phyloP scores from a whole-genome alignment of 805 yeast species.

The Scheffersomyces lignosus region DNA sequence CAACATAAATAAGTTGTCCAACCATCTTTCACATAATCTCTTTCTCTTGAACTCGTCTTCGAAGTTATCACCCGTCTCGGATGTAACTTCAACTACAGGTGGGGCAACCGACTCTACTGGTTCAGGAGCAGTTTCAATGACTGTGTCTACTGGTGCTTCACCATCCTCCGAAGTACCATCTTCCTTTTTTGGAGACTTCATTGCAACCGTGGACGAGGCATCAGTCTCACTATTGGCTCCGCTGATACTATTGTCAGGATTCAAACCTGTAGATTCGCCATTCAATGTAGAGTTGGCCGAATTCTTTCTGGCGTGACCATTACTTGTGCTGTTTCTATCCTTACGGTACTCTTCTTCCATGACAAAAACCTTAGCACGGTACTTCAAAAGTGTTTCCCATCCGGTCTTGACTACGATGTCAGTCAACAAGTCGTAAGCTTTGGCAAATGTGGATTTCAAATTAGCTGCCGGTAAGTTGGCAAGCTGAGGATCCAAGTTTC shows the following conservation, averaged over 20 bases:
- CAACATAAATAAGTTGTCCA: conserved; percentile 67
- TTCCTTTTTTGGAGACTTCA: conserved; percentile 36
- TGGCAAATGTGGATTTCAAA: conserved; percentile 51
- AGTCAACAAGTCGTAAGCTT: conserved; percentile 45
- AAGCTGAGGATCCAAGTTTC: conserved; percentile 60
- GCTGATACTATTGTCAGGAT: too few relatives aligned
- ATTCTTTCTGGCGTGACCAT: conserved; percentile 10
- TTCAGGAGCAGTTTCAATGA: conserved; percentile 8
- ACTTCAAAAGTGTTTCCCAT: conserved; percentile 45
- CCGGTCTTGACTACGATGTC: conserved; percentile 46
- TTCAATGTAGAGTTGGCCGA: conserved; percentile 12
- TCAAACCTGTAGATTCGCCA: conserved; percentile 7
- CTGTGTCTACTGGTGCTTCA: conserved; percentile 3
- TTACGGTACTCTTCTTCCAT: conserved; percentile 50
- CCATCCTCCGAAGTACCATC: conserved; percentile 4
- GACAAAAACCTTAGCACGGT: conserved; percentile 47
- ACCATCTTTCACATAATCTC: conserved; percentile 72
- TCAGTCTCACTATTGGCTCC: conserved; percentile 16
- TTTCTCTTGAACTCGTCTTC: conserved; percentile 57
- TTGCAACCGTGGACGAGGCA: conserved; percentile 37
- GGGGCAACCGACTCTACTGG: conserved; percentile 13
- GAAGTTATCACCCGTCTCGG: too few relatives aligned
- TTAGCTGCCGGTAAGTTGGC: conserved; percentile 67
- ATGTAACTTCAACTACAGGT: too few relatives aligned
- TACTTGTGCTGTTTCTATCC: conserved; percentile 26